These are phyloP conservation scores for Botrytis squamosa DNA, from an alignment of 2,329 filamentous ascomycete species.

Conservation along the genomic window DNA sequence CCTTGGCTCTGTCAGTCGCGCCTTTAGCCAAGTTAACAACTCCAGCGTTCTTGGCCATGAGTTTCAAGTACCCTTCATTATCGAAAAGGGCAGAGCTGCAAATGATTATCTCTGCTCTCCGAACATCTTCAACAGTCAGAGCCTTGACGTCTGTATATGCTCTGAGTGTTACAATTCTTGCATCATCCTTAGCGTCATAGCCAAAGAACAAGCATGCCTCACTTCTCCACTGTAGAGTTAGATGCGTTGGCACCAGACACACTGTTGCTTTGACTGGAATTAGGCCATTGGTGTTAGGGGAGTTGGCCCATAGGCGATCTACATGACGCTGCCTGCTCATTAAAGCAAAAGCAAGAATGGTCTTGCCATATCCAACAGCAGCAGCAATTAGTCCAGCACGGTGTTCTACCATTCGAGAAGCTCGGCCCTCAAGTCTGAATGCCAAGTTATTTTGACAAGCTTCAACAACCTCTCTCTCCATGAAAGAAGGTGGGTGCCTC, in stretches of 20 bases:
- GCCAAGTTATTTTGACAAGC: slow-evolving; percentile 48
- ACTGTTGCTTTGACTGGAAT: slow-evolving; percentile 54
- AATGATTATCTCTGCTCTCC: slow-evolving; percentile 8
- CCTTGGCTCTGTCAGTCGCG: not conserved
- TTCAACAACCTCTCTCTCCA: slow-evolving; percentile 58
- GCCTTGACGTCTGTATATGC: slow-evolving; percentile 26
- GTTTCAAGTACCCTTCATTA: not conserved
- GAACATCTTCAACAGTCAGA: not conserved
- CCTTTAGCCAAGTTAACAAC: not conserved
- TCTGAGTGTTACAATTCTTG: slow-evolving; percentile 45
- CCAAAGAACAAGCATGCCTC: slow-evolving; percentile 47
- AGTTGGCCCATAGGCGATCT: not conserved
- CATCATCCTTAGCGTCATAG: not conserved
- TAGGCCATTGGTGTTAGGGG: not conserved
- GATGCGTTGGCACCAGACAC: slow-evolving; percentile 55
- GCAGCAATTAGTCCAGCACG: slow-evolving; percentile 63
- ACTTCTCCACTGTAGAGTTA: slow-evolving; percentile 56
- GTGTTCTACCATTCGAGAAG: slow-evolving; percentile 43
- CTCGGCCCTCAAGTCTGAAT: slow-evolving; percentile 58
- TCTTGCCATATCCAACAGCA: slow-evolving; percentile 67
- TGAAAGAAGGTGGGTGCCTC: slow-evolving; percentile 47
- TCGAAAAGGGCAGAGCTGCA: not conserved
- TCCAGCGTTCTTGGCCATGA: not conserved
- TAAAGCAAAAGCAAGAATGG: slow-evolving; percentile 47
- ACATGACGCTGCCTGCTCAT: not conserved